Conservation (phyloP, 2,329 filamentous ascomycete species). For the Aspergillus piperis region DNA sequence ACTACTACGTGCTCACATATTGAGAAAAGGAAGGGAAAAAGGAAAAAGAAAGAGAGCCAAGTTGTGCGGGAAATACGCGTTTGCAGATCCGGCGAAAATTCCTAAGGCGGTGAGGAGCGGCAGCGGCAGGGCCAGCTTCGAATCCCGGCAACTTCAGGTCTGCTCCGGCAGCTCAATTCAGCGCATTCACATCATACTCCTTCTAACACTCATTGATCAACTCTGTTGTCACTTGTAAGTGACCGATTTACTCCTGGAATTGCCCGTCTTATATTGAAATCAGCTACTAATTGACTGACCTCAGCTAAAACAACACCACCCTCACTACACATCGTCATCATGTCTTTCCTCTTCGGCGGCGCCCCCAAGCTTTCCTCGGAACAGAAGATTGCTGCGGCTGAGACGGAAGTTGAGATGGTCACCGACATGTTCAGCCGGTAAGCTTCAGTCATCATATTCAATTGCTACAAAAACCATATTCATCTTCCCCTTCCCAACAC, state of each 20-base stretch:
- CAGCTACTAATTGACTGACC: background rate
- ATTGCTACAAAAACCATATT: background rate
- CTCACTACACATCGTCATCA: conserved; percentile 41
- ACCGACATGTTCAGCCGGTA: conserved; percentile 99
- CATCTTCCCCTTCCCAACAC: background rate
- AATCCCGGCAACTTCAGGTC: conserved; percentile 13
- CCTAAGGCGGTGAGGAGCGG: conserved; percentile 19
- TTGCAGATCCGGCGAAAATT: conserved; percentile 17
- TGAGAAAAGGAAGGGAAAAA: conserved; percentile 17
- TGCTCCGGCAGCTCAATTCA: conserved; percentile 13
- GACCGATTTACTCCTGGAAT: background rate
- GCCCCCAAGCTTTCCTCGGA: conserved; percentile 86
- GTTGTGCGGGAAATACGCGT: conserved; percentile 13
- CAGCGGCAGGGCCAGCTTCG: conserved; percentile 7
- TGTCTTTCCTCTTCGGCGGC: conserved; percentile 73
- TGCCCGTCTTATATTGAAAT: background rate
- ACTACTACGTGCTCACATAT: conserved; percentile 27
- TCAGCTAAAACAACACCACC: background rate
- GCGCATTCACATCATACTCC: background rate
- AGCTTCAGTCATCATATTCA: conserved; percentile 14
- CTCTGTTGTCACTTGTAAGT: background rate
- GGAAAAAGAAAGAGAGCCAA: conserved; percentile 16
- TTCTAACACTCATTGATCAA: background rate
- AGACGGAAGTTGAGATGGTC: conserved; percentile 96
- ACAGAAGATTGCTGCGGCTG: conserved; percentile 95